Base-by-base conservation (phyloP, 345 rosid genomes). In the Aquilaria malaccensis region DNA sequence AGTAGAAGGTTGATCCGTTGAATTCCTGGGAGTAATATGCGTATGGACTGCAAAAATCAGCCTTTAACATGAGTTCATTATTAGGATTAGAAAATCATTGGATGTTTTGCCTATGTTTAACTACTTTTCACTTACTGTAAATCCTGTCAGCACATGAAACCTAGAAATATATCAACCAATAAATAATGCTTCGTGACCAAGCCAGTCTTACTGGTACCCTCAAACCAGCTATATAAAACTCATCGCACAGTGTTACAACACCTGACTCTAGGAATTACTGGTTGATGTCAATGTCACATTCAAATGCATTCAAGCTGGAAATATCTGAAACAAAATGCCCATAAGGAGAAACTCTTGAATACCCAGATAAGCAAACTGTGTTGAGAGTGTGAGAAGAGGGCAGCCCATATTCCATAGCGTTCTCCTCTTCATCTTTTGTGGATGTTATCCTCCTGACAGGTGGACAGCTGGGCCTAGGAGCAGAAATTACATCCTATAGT, bases 321-420 rank as follows among this genome's bases (percentile, higher is more conserved):
- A 14, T 33, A 10, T 2, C 13, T 14, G 15, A 2, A 65, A 43
- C 13, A 33, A 37, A 64, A 10, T 1, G 7, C 56, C 33, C 4
- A 30, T 11, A 37, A 59, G 60, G 67, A 70, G 52, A 65, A 73
- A 64, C 45, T 37, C 33, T 50, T 55, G 53, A 59, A 64, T 88
- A 94, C 99, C 99, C 99, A 4, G 96, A 71, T 68, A 88, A 74
- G 75, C 99, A 94, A 69, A 91, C 88, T 0, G 99, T 94, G 74
- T 94, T 94, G 11, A 94, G 85, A 65, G 93, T 91, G 68, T 94
- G 99, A 37, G 99, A 94, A 74, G 99, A 94, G 74, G 99, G 97
- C 80, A 94, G 74, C 60, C 99, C 99, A 77, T 88, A 88, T 73
- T 94, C 99, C 88, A 91, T 55, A 13, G 99, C 96, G 77, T 94